Conservation (phyloP, 2,329 filamentous ascomycete species). For the Neopestalotiopsis clavispora region DNA sequence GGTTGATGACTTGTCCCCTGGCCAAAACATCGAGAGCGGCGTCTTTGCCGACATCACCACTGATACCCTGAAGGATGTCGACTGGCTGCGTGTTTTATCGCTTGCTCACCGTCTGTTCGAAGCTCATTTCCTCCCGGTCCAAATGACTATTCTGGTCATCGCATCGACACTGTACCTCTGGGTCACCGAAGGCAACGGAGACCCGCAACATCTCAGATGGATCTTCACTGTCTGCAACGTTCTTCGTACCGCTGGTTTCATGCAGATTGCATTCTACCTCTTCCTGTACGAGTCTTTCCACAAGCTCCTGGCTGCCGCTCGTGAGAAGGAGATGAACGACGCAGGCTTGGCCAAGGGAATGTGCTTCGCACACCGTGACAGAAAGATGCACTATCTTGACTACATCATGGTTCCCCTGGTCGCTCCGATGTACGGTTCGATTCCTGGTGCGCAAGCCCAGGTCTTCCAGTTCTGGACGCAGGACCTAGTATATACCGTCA, state of each 20-base stretch:
- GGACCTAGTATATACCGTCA: slow-evolving; percentile 73
- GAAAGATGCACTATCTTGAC: slow-evolving; percentile 63
- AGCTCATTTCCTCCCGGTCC: slow-evolving; percentile 73
- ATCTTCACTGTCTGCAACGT: slow-evolving; percentile 65
- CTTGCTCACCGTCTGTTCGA: slow-evolving; percentile 74
- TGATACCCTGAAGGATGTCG: slow-evolving; percentile 53
- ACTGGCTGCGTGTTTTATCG: slow-evolving; percentile 61
- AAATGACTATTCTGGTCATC: slow-evolving; percentile 68
- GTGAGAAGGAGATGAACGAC: slow-evolving; percentile 69
- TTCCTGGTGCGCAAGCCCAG: slow-evolving; percentile 71
- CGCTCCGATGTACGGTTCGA: slow-evolving; percentile 69
- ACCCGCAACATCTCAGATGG: slow-evolving; percentile 60
- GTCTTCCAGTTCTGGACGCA: slow-evolving; percentile 73
- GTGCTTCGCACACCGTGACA: slow-evolving; percentile 64
- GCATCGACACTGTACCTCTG: slow-evolving; percentile 65
- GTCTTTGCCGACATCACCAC: slow-evolving; percentile 61
- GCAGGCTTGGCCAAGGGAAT: slow-evolving; percentile 69
- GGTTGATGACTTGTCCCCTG: slow-evolving; percentile 42
- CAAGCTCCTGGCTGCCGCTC: slow-evolving; percentile 60
- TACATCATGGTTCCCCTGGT: slow-evolving; percentile 70
- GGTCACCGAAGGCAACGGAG: slow-evolving; percentile 54
- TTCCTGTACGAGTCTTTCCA: slow-evolving; percentile 73
- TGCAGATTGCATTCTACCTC: slow-evolving; percentile 67
- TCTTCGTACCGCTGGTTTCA: slow-evolving; percentile 65
- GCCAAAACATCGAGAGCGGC: slow-evolving; percentile 50